Base-by-base conservation (phyloP, 2,329 filamentous ascomycete genomes). In the Cladosporium sp. region DNA sequence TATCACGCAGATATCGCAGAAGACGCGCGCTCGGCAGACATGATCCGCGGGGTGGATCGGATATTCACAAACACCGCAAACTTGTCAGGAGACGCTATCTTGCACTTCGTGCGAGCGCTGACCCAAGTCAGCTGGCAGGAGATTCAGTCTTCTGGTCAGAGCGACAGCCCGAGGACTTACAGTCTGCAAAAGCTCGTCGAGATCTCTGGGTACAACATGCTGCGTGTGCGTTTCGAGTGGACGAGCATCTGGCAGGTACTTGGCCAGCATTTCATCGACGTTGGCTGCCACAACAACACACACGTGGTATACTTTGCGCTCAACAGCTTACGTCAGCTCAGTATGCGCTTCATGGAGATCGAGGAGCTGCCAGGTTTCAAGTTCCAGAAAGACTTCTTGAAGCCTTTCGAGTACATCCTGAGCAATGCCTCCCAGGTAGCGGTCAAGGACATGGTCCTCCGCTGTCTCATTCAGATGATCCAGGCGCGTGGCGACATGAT, bases 161-260 rank as follows among this genome's bases (percentile, higher is more conserved):
- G 92, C 65, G 93, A 98, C 56, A 95, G 89, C 18, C 93, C 93
- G 9, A 84, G 95, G 51, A 98, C 92, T 8, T 98, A 96, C 77
- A 96, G 91, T 73, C 75, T 98, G 56, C 93, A 98, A 67, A 98
- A 98, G 71, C 82, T 98, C 58, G 95, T 98, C 13, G 93, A 98
- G 71, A 97, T 98, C 70, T 95, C 89, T 69, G 96, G 95, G 71
- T 98, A 98, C 81, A 98, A 98, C 74, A 98, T 98, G 93, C 90
- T 89, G 54, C 85, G 93, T 77, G 92, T 98, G 34, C 86, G 93
- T 63, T 97, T 97, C 63, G 93, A 98, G 68, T 98, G 93, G 93
- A 95, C 87, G 10, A 92, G 87, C 63, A 95, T 98, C 55, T 99
- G 93, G 93, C 87, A 88, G 58, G 87, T 98, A 1, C 80, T 99